Evolutionary conservation across 2,329 filamentous ascomycete species (phyloP), one percentile per base, ranked within the genome.

Genomic region (Ceratocystiopsis sp.): DNA sequence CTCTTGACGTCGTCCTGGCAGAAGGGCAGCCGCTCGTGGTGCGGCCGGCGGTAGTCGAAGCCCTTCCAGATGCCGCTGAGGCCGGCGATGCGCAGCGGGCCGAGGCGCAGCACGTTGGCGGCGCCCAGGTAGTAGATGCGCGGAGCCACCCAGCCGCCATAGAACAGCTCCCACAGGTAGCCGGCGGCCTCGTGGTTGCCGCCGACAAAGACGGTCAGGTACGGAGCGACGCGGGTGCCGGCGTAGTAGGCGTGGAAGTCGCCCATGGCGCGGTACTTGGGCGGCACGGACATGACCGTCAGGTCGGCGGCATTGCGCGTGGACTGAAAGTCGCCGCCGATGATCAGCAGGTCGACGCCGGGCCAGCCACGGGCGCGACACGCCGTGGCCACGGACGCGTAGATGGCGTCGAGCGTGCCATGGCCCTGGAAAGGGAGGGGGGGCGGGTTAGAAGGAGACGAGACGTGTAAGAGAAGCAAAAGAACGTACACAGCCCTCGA

Each of bases 61-160:
- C 78, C 81, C 59, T 95, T 95, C 83, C 84, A 98, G 49, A 98
- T 98, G 7, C 91, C 91, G 42, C 84, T 91, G 58, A 96, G 67
- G 6, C 81, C 89, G 34, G 85, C 84, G 48, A 98, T 93, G 18
- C 91, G 78, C 40, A 98, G 63, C 1, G 84, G 80, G 0, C 89
- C 89, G 32, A 93, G 67, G 16, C 80, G 78, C 36, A 98, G 58
- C 10, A 98, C 79, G 56, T 93, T 95, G 46, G 91, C 85, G 33
- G 86, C 84, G 40, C 91, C 91, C 59, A 96, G 71, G 62, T 95
- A 98, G 67, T 95, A 98, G 49, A 98, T 96, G 52, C 91, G 93
- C 10, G 85, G 86, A 9, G 89, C 89, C 7, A 85, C 91, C 91
- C 91, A 98, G 41, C 91, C 91, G 42, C 91, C 91, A 57, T 96